phyloP scores from a whole-genome alignment of 768 basidiomycete species.

The Serendipita sp. region DNA sequence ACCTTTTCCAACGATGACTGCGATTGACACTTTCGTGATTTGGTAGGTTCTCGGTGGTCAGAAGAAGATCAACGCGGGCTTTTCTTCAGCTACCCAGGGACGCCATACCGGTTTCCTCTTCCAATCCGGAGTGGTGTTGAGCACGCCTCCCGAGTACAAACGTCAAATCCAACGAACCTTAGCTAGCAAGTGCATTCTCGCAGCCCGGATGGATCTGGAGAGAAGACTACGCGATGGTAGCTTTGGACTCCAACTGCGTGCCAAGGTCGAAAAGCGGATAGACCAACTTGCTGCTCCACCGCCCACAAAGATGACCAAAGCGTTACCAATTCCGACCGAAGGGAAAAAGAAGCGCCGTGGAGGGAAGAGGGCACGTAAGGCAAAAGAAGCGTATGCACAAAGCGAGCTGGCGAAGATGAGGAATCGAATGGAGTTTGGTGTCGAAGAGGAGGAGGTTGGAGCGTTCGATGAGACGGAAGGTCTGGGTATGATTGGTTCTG shows the following conservation, averaged over 20 bases:
- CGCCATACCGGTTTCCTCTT: slow-evolving; percentile 95
- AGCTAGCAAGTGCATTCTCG: slow-evolving; percentile 79
- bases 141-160: slow-evolving; percentile 77
- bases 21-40: not conserved
- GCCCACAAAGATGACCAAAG: slow-evolving; percentile 83
- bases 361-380: slow-evolving; percentile 92
- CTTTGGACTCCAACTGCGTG: slow-evolving; percentile 68
- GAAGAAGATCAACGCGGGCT: slow-evolving; percentile 81
- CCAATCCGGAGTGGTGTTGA: slow-evolving; percentile 77
- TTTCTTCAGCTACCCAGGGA: slow-evolving; percentile 73
- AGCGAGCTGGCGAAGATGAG: slow-evolving; percentile 94
- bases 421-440: slow-evolving; percentile 91
- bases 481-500: slow-evolving; percentile 87
- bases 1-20: not conserved
- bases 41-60: slow-evolving; percentile 81
- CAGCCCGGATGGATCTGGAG: slow-evolving; percentile 90
- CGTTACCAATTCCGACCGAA: slow-evolving; percentile 86
- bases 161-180: slow-evolving; percentile 86
- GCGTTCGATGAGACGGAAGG: slow-evolving; percentile 98
- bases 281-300: slow-evolving; percentile 87
- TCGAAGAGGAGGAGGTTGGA: slow-evolving; percentile 90
- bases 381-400: slow-evolving; percentile 96
- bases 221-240: slow-evolving; percentile 64
- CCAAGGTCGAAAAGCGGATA: slow-evolving; percentile 86
- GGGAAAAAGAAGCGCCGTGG: slow-evolving; percentile 84